phyloP scores from a whole-genome alignment of 305 asterid species.

The Fraxinus floribunda region DNA sequence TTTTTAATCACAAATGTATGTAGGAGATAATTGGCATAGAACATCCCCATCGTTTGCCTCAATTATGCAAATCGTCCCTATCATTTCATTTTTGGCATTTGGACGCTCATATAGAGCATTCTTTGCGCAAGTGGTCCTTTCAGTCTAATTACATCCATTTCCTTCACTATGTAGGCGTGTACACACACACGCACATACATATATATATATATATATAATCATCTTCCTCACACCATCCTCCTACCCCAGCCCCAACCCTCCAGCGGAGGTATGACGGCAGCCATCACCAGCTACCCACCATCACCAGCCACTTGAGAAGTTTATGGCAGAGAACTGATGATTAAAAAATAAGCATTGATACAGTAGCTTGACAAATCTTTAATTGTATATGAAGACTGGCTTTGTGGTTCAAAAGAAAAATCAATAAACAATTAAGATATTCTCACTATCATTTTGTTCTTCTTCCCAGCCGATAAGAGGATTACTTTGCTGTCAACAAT shows the following conservation, averaged over 20 bases:
- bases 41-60: not conserved
- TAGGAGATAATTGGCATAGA: not conserved
- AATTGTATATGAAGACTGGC: not conserved
- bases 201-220: not conserved
- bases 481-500: slow-evolving; percentile 74
- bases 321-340: not conserved
- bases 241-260: not conserved
- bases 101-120: not conserved
- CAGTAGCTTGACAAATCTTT: not conserved
- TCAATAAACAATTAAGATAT: slow-evolving; percentile 39
- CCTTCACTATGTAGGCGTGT: not conserved
- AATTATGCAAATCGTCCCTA: not conserved
- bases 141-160: not conserved
- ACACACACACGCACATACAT: not conserved
- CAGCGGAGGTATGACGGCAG: not conserved
- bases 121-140: not conserved
- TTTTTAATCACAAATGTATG: not conserved
- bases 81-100: not conserved
- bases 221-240: not conserved
- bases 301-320: not conserved
- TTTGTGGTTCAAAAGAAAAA: not conserved
- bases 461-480: slow-evolving; percentile 88
- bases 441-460: slow-evolving; percentile 86
- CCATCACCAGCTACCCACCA: not conserved
- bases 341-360: not conserved